phyloP scores from a whole-genome alignment of 345 rosid species.

The Pistacia vera region DNA sequence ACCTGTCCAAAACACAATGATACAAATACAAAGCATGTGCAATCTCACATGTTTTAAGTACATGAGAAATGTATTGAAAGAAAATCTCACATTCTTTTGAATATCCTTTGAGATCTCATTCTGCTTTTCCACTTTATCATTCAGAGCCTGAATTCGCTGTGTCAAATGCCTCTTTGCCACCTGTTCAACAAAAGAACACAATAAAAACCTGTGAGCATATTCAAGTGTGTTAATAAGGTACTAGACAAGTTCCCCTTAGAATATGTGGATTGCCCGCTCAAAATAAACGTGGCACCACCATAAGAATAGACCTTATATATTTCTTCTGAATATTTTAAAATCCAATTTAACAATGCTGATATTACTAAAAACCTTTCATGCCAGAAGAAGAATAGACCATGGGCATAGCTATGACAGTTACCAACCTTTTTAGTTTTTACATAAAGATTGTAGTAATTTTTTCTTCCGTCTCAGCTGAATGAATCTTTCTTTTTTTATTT shows the following conservation, averaged over 20 bases:
- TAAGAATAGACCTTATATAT: not conserved
- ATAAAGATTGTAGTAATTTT: no score
- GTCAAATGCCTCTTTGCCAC: constrained; percentile 82
- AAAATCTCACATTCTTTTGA: constrained; percentile 51
- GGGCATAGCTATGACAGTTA: not conserved
- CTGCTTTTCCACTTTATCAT: constrained; percentile 78
- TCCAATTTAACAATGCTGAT: not conserved
- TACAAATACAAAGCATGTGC: not conserved
- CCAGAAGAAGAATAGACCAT: not conserved
- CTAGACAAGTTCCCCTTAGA: not conserved
- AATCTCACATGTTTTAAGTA: not conserved
- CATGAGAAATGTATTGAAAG: not conserved
- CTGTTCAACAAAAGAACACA: constrained; percentile 43
- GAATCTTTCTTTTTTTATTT: no score
- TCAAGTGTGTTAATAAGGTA: not conserved
- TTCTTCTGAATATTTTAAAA: not conserved
- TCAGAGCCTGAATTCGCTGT: constrained; percentile 73
- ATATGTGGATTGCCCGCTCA: not conserved
- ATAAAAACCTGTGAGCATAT: not conserved
- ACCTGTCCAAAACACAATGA: not conserved
- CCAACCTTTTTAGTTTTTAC: no score
- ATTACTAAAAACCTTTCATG: not conserved
- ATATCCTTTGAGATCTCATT: constrained; percentile 73
- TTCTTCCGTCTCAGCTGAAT: no score
- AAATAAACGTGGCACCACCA: not conserved